Percentiles rank a stretch among this genome's conserved stretches.
phyloP scores from a whole-genome alignment of 768 basidiomycete genomes.

The Strobilomyces dryophilus region DNA sequence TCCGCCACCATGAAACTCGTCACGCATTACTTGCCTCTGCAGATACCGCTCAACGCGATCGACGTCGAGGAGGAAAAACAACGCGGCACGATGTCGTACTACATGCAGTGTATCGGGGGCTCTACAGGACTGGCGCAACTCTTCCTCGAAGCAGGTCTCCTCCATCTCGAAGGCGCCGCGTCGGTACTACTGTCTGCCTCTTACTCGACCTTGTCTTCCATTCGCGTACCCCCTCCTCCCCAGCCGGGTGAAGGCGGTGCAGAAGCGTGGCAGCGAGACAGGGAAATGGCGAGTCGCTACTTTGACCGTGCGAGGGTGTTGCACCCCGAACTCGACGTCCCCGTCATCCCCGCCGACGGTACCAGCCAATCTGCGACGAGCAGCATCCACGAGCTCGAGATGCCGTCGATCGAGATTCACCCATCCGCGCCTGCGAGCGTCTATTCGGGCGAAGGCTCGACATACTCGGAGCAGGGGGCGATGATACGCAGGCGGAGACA shows the following conservation, averaged over 20 bases:
- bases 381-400: constrained; percentile 47
- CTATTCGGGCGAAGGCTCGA: constrained; percentile 23
- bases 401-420: constrained; percentile 61
- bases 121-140: constrained; percentile 64
- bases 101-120: constrained; percentile 64
- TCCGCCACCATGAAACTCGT: constrained; percentile 76
- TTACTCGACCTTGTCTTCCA: constrained; percentile 72
- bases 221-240: constrained; percentile 57
- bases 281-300: constrained; percentile 63
- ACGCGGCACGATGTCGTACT: constrained; percentile 57
- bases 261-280: constrained; percentile 72
- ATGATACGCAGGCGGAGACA: constrained; percentile 44
- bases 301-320: constrained; percentile 67
- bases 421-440: constrained; percentile 25
- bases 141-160: constrained; percentile 73
- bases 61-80: constrained; percentile 35
- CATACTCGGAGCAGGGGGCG: constrained; percentile 29
- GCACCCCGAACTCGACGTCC: constrained; percentile 64
- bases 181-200: constrained; percentile 67
- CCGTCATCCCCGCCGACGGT: constrained; percentile 52
- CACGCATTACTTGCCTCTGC: constrained; percentile 65
- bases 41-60: constrained; percentile 37
- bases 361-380: constrained; percentile 24
- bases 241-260: constrained; percentile 54
- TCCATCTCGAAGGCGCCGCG: constrained; percentile 80